Evolutionary conservation across 257 asterid genomes (phyloP).

Genomic region (Nicotiana undulata): DNA sequence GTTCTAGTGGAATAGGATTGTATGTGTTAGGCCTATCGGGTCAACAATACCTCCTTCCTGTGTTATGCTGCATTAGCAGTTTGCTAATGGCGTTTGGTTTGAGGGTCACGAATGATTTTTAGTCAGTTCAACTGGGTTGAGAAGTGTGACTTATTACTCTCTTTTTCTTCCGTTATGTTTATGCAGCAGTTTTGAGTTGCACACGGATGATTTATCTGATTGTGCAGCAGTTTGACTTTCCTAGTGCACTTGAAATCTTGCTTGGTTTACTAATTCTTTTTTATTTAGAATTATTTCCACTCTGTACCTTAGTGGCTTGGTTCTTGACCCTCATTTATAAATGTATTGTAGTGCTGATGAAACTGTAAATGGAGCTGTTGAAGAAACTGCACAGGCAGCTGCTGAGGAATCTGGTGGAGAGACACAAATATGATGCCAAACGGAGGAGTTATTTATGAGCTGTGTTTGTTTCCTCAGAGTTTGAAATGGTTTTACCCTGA

Average conservation of each 20-base stretch:
- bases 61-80: too few species aligned
- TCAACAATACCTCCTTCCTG: too few species aligned
- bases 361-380: conserved; percentile 16
- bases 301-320: neutral
- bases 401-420: neutral
- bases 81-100: neutral
- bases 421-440: conserved; percentile 3
- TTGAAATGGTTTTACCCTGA: neutral
- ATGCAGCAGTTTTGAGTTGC: neutral
- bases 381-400: conserved; percentile 16
- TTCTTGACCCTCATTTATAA: neutral
- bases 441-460: neutral
- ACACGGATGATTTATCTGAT: neutral
- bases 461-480: neutral
- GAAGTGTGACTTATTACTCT: too few species aligned
- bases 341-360: conserved; percentile 19
- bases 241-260: neutral
- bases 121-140: neutral
- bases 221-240: neutral
- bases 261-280: too few species aligned
- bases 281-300: neutral
- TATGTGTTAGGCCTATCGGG: too few species aligned
- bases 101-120: neutral
- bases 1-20: neutral
- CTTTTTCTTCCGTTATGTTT: neutral